Percentiles rank a stretch among this genome's conserved stretches.
Evolutionary conservation across 768 basidiomycete species (phyloP).

Genomic region (Amanita rubescens): DNA sequence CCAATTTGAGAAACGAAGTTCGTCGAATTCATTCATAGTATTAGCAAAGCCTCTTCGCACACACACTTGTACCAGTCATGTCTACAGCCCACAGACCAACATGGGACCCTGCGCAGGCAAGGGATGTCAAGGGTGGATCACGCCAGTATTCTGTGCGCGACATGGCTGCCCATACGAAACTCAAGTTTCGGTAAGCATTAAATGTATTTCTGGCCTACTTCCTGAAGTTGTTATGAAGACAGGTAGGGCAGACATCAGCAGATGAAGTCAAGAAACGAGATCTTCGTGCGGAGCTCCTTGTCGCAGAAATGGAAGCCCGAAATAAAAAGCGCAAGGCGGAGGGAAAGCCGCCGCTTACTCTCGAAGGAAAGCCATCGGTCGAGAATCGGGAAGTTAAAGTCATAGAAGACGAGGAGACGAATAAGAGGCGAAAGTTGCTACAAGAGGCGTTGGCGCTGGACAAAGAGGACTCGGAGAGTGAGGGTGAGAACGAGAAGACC

Average conservation of each 20-base stretch:
- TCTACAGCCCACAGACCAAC: constrained; percentile 92
- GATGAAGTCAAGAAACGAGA: constrained; percentile 74
- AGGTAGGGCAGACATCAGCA: constrained; percentile 83
- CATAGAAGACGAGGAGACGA: constrained; percentile 45
- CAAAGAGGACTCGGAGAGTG: constrained; percentile 74
- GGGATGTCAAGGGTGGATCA: constrained; percentile 87
- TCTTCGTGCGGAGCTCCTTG: constrained; percentile 73
- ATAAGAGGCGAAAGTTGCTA: constrained; percentile 81
- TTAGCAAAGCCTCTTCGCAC: no score
- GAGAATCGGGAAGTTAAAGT: constrained; percentile 1
- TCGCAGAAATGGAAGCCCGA: constrained; percentile 79
- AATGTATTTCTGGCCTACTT: background rate
- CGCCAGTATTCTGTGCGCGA: constrained; percentile 90
- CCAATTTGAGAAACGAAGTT: no score
- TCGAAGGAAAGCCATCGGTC: constrained; percentile 27
- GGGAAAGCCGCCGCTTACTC: constrained; percentile 49
- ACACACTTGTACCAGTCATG: constrained; percentile 41
- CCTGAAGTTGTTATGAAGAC: constrained; percentile 32
- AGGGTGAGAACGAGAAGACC: constrained; percentile 51
- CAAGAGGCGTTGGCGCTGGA: constrained; percentile 85
- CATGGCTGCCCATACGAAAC: constrained; percentile 93
- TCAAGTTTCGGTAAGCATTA: constrained; percentile 81
- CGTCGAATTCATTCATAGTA: no score
- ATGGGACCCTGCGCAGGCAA: constrained; percentile 96
- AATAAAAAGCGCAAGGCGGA: constrained; percentile 92